Conservation (phyloP, 495 filamentous ascomycete species). For the Thozetella sp. region DNA sequence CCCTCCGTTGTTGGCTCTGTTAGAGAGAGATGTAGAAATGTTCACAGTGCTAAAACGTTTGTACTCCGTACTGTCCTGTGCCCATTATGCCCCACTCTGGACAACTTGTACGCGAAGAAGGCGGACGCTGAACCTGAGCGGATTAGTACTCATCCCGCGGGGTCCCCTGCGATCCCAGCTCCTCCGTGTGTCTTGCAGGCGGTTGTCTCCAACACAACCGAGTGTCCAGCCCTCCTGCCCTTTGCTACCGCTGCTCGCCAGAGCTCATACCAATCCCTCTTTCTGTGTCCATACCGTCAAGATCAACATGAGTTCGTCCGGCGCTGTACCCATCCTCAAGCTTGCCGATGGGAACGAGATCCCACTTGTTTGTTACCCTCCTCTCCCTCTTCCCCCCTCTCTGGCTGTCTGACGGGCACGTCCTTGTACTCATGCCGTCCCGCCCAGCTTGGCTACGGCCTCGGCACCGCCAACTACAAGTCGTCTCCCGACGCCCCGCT, state of each 20-base stretch:
- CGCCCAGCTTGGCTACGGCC: constrained; percentile 71
- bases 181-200: too few species aligned
- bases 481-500: constrained; percentile 32
- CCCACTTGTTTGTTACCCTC: constrained; percentile 59
- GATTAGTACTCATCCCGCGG: too few species aligned
- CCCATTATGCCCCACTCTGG: too few species aligned
- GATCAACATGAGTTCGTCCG: constrained; percentile 22
- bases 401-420: background rate
- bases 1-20: too few species aligned
- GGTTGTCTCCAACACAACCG: too few species aligned
- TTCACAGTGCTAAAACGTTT: too few species aligned
- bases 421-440: background rate
- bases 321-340: constrained; percentile 45
- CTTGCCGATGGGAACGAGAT: constrained; percentile 75
- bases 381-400: background rate
- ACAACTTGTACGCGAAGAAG: too few species aligned
- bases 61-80: too few species aligned
- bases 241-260: background rate
- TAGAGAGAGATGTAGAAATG: too few species aligned
- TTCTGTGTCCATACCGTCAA: constrained; percentile 26
- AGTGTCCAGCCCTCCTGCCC: too few species aligned
- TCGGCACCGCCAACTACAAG: constrained; percentile 47
- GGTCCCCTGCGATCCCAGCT: too few species aligned
- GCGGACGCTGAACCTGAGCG: too few species aligned
- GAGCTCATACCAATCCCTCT: constrained; percentile 16